Evolutionary conservation across 108 stramenopile species (phyloP).

Genomic region (Fistulifera pelliculosa): DNA sequence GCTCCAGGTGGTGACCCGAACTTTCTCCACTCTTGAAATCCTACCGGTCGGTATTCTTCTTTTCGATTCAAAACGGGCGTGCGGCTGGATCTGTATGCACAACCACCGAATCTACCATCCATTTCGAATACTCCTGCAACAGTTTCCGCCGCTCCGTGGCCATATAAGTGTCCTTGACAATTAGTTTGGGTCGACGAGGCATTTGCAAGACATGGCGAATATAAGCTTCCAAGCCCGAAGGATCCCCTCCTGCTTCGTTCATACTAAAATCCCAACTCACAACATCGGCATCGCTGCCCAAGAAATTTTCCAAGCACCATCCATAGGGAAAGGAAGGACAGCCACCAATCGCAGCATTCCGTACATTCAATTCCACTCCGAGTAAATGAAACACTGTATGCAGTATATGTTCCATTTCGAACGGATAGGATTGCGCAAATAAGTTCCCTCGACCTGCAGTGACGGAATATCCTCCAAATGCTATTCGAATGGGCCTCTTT

Average conservation of each 20-base stretch:
- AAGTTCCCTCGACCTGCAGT: constrained; percentile 79
- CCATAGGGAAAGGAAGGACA: constrained; percentile 84
- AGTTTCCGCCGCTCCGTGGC: constrained; percentile 25
- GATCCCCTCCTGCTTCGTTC: constrained; percentile 44
- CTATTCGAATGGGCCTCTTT: constrained; percentile 37
- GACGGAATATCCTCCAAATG: constrained; percentile 79
- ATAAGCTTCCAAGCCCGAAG: constrained; percentile 47
- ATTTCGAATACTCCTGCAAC: constrained; percentile 19
- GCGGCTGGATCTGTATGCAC: constrained; percentile 37
- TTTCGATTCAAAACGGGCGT: constrained; percentile 24
- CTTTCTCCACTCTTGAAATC: constrained; percentile 53
- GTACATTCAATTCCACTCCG: constrained; percentile 34
- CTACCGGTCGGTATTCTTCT: constrained; percentile 33
- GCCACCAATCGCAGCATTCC: constrained; percentile 82
- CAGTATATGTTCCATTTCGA: constrained; percentile 49
- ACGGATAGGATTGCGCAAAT: constrained; percentile 70
- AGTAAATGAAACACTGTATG: constrained; percentile 26
- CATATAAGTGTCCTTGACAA: constrained; percentile 52
- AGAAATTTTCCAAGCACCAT: constrained; percentile 73
- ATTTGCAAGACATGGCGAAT: constrained; percentile 31
- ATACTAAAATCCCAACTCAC: constrained; percentile 81
- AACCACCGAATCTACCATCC: constrained; percentile 32
- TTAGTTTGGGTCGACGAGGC: constrained; percentile 34
- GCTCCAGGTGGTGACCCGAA: constrained; percentile 56
- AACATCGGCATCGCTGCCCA: constrained; percentile 60